phyloP scores from a whole-genome alignment of 371 early-diverging fungal species.

The Mucor sp. region DNA sequence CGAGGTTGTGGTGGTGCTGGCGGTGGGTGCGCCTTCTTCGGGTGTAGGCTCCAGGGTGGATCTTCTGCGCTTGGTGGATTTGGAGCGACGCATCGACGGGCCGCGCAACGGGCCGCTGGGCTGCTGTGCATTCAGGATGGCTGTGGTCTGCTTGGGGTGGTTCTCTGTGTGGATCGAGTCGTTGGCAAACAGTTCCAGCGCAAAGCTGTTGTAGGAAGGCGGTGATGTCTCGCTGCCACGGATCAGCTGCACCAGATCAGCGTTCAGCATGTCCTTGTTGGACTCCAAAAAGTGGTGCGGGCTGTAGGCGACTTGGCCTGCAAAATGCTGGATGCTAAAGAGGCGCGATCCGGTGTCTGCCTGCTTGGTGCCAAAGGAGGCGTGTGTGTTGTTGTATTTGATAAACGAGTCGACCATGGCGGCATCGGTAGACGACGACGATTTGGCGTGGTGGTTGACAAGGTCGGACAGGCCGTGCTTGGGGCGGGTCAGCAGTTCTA shows the following conservation, averaged over 20 bases:
- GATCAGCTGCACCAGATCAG: slow-evolving; percentile 83
- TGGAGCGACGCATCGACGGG: slow-evolving; percentile 47
- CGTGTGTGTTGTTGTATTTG: slow-evolving; percentile 47
- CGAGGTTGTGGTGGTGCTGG: background rate
- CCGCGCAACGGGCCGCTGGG: slow-evolving; percentile 55
- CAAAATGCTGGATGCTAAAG: slow-evolving; percentile 84
- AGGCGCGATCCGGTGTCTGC: slow-evolving; percentile 23
- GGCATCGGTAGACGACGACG: slow-evolving; percentile 34
- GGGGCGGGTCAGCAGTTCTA: slow-evolving; percentile 53
- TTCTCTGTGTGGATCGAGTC: slow-evolving; percentile 56
- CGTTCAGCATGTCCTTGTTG: slow-evolving; percentile 71
- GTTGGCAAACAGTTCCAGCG: slow-evolving; percentile 39
- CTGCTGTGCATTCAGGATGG: slow-evolving; percentile 66
- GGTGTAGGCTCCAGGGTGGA: slow-evolving; percentile 8
- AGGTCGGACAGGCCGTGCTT: slow-evolving; percentile 60
- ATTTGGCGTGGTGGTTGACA: slow-evolving; percentile 53
- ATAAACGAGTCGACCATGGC: slow-evolving; percentile 42
- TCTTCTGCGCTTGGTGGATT: slow-evolving; percentile 35
- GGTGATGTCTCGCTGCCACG: slow-evolving; percentile 26
- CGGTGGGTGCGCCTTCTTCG: slow-evolving; percentile 8
- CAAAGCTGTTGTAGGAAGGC: slow-evolving; percentile 57
- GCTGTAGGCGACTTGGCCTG: slow-evolving; percentile 75
- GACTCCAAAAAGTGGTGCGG: slow-evolving; percentile 71
- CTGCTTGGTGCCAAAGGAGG: slow-evolving; percentile 45
- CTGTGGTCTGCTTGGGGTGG: slow-evolving; percentile 62